phyloP scores from a whole-genome alignment of 148 eudicot genomes.

The Rhododendron henanense region DNA sequence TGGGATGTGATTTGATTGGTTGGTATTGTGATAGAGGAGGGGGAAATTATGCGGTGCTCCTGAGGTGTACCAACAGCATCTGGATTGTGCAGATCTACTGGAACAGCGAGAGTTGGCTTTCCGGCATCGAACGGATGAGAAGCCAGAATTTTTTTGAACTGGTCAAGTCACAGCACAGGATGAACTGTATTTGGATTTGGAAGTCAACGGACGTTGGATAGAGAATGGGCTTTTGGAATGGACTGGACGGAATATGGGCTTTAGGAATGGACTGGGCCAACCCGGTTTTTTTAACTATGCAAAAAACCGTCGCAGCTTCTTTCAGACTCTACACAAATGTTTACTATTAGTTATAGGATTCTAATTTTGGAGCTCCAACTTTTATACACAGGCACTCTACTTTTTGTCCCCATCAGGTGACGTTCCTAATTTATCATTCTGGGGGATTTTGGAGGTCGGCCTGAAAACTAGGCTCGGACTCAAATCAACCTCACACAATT shows the following conservation, averaged over 20 bases:
- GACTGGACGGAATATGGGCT: not conserved
- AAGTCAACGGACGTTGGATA: not conserved
- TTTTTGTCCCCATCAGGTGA: too few relatives aligned
- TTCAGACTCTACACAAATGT: too few relatives aligned
- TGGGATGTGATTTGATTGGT: not conserved
- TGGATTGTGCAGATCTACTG: not conserved
- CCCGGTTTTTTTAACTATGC: too few relatives aligned
- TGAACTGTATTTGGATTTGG: not conserved
- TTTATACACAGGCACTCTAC: too few relatives aligned
- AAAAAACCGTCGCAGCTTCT: too few relatives aligned
- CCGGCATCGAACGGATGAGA: not conserved
- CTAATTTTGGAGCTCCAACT: too few relatives aligned
- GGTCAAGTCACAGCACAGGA: not conserved
- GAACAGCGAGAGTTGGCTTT: not conserved
- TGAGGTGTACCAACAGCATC: not conserved
- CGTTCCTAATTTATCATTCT: too few relatives aligned
- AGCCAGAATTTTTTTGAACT: not conserved
- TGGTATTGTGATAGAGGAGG: not conserved
- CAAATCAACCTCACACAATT: too few relatives aligned
- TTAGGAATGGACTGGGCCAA: too few relatives aligned
- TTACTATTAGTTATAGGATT: too few relatives aligned
- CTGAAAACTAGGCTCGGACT: too few relatives aligned
- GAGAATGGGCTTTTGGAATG: not conserved
- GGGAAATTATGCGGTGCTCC: not conserved
- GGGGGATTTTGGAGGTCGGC: too few relatives aligned